These are phyloP conservation scores for Lathyrus tuberosus DNA, from an alignment of 306 rosid genomes.

Conservation along the genomic window DNA sequence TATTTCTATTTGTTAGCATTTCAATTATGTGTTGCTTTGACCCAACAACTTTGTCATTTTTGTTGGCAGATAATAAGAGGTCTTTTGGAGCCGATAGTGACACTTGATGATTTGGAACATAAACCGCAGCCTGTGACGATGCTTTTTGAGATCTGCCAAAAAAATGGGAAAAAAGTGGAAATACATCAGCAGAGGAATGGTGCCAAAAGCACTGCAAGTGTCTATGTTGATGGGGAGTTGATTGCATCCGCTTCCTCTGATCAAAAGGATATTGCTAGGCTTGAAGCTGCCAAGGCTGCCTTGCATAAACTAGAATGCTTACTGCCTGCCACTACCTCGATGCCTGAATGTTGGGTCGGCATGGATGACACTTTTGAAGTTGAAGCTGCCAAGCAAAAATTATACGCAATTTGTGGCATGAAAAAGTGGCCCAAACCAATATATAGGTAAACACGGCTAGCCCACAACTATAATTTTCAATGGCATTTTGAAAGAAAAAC, in stretches of 20 bases:
- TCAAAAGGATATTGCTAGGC: constrained; percentile 64
- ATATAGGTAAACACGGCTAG: too few relatives aligned
- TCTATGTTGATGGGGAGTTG: constrained; percentile 60
- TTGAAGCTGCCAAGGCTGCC: constrained; percentile 73
- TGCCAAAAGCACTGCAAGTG: constrained; percentile 44
- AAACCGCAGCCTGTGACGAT: constrained; percentile 73
- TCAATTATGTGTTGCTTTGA: neutral
- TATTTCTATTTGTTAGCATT: too few relatives aligned
- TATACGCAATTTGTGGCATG: constrained; percentile 22
- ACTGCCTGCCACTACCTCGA: neutral
- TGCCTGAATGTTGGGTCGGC: neutral
- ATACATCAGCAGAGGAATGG: constrained; percentile 47
- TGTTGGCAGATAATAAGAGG: constrained; percentile 56
- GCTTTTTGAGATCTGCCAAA: constrained; percentile 68
- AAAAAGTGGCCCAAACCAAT: too few relatives aligned
- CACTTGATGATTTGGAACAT: constrained; percentile 49
- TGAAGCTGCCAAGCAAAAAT: constrained; percentile 58
- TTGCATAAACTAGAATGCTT: constrained; percentile 42
- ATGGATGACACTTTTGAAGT: constrained; percentile 51
- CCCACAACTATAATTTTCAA: too few relatives aligned
- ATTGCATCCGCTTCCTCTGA: constrained; percentile 63
- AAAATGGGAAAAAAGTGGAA: constrained; percentile 61
- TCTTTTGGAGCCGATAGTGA: constrained; percentile 72
- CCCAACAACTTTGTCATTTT: neutral
- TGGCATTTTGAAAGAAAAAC: too few relatives aligned